Evolutionary conservation across 345 rosid species (phyloP).

Genomic region (Durio zibethinus): DNA sequence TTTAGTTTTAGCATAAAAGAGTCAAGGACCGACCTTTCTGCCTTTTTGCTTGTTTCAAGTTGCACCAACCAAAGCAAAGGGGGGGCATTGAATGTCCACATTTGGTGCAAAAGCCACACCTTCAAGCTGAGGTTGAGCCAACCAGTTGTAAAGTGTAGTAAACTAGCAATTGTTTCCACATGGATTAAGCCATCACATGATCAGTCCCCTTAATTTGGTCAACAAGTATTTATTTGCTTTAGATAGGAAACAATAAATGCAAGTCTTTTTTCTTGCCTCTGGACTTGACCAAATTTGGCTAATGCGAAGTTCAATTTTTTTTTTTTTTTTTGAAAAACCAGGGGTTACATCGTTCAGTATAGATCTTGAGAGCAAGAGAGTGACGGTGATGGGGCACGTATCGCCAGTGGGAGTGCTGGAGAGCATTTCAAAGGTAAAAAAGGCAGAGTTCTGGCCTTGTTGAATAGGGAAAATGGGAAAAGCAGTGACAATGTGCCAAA

Average conservation of each 20-base stretch:
- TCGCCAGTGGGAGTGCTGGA: constrained; percentile 62
- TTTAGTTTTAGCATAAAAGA: neutral
- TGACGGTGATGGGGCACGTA: constrained; percentile 80
- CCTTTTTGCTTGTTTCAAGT: neutral
- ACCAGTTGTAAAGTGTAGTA: neutral
- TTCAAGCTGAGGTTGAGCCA: neutral
- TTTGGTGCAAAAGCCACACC: neutral
- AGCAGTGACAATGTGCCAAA: neutral
- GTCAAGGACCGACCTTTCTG: neutral
- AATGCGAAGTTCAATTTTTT: neutral
- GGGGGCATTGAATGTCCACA: constrained; percentile 10
- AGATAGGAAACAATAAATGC: neutral
- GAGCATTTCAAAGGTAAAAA: constrained; percentile 82
- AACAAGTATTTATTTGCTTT: neutral
- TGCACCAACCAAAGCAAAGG: neutral
- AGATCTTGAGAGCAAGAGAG: constrained; percentile 75
- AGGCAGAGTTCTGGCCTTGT: constrained; percentile 74
- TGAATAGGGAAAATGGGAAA: neutral
- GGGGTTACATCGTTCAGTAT: constrained; percentile 83
- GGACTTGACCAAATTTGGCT: neutral
- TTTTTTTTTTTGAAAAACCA: neutral
- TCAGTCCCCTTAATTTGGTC: neutral
- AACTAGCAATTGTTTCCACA: neutral
- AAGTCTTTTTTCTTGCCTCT: neutral
- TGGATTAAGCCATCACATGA: neutral